Evolutionary conservation across 2,329 filamentous ascomycete genomes (phyloP).

Genomic region (Sordariomycetes sp.): DNA sequence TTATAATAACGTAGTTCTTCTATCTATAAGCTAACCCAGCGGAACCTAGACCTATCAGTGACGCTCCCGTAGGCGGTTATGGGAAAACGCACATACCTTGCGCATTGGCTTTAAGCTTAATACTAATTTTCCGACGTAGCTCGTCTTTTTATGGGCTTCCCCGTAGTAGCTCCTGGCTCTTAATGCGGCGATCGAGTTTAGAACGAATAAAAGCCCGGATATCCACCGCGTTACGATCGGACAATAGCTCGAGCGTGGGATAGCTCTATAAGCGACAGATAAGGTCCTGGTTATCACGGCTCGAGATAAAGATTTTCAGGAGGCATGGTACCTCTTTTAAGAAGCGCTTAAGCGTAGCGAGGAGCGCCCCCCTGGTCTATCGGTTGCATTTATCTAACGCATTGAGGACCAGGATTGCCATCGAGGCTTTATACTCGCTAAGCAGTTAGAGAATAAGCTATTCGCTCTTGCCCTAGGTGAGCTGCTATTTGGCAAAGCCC

Average conservation of each 20-base stretch:
- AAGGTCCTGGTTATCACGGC: constrained; percentile 7
- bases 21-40: constrained; percentile 5
- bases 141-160: constrained; percentile 1
- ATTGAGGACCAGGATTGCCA: constrained; percentile 6
- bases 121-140: not conserved
- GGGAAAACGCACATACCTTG: constrained; percentile 2
- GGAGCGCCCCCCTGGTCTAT: not conserved
- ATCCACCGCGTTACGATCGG: constrained; percentile 1
- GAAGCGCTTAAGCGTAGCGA: constrained; percentile 3
- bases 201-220: constrained; percentile 1
- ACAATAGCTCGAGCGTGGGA: constrained; percentile 3
- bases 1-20: constrained; percentile 1
- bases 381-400: constrained; percentile 5
- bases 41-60: constrained; percentile 3
- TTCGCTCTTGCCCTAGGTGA: not conserved
- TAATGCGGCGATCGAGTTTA: no score
- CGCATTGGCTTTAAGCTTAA: not conserved
- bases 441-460: constrained; percentile 2
- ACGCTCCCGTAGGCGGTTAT: not conserved
- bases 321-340: constrained; percentile 3
- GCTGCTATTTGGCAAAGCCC: not conserved
- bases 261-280: constrained; percentile 2
- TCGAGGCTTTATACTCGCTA: no score
- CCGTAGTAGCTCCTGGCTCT: constrained; percentile 1
- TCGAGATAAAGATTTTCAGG: constrained; percentile 7